Conservation (phyloP, 139 green algal genomes). For the Diplosphaera chodatii region DNA sequence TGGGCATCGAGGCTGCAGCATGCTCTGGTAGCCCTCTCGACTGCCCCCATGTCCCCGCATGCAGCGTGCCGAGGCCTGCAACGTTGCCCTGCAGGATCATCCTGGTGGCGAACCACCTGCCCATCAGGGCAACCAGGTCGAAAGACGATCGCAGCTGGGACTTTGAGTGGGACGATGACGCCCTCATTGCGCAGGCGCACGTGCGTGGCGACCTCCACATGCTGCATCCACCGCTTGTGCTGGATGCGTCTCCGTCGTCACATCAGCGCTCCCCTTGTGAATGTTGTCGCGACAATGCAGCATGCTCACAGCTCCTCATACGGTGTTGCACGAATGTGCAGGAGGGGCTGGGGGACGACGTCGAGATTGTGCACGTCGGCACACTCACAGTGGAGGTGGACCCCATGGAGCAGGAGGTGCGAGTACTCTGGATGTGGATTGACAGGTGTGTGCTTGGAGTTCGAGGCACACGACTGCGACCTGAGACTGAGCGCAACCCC, state of each 20-base stretch:
- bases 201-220: constrained; percentile 8
- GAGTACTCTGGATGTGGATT: too few species aligned
- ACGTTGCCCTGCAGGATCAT: constrained; percentile 62
- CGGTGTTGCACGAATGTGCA: constrained; percentile 10
- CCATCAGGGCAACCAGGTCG: constrained; percentile 50
- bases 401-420: constrained; percentile 73
- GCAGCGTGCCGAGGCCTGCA: not conserved
- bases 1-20: not conserved
- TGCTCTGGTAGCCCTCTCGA: too few species aligned
- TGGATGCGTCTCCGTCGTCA: not conserved
- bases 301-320: too few species aligned
- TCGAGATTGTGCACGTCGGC: constrained; percentile 77
- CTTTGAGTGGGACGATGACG: constrained; percentile 94
- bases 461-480: too few species aligned
- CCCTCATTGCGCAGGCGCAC: constrained; percentile 87
- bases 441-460: too few species aligned
- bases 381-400: constrained; percentile 75
- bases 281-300: too few species aligned
- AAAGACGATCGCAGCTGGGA: constrained; percentile 47
- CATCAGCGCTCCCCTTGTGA: too few species aligned
- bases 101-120: constrained; percentile 90
- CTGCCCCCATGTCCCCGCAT: too few species aligned
- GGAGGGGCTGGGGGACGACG: constrained; percentile 64
- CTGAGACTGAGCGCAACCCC: not conserved
- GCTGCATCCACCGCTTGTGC: too few species aligned